phyloP scores from a whole-genome alignment of 2,329 filamentous ascomycete genomes.

The Penicillium polonicum region DNA sequence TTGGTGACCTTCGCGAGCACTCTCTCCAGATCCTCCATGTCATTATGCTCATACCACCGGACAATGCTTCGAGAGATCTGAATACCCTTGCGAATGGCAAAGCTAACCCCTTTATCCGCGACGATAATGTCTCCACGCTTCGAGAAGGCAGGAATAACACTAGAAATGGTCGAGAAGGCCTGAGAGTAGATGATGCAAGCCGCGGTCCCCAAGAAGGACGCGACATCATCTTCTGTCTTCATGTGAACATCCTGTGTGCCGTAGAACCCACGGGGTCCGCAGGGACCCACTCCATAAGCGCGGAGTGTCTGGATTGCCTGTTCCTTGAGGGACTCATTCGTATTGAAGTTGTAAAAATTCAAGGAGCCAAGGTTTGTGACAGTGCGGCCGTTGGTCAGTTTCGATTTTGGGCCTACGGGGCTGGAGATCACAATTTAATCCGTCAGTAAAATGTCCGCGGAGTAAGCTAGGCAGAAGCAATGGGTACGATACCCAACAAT shows the following conservation, averaged over 20 bases:
- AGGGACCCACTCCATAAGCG: constrained; percentile 94
- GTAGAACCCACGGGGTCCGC: constrained; percentile 96
- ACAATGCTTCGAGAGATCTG: constrained; percentile 90
- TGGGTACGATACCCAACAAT: constrained; percentile 70
- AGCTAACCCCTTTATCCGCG: constrained; percentile 90
- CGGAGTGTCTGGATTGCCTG: constrained; percentile 92
- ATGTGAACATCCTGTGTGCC: constrained; percentile 98
- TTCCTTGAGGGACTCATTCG: constrained; percentile 88
- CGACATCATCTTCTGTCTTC: constrained; percentile 92
- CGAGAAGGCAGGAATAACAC: constrained; percentile 93
- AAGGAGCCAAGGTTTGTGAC: constrained; percentile 92
- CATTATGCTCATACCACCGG: constrained; percentile 91
- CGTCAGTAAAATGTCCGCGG: constrained; percentile 10
- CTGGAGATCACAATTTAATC: constrained; percentile 47
- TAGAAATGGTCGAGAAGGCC: constrained; percentile 93
- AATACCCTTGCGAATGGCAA: constrained; percentile 87
- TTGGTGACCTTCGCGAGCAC: constrained; percentile 81
- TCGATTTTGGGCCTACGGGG: constrained; percentile 84
- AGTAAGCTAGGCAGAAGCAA: background rate
- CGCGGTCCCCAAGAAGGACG: constrained; percentile 80
- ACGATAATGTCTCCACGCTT: constrained; percentile 98
- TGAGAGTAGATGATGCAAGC: constrained; percentile 95
- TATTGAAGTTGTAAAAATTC: constrained; percentile 97
- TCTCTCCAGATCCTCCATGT: constrained; percentile 88
- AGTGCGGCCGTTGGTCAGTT: constrained; percentile 81